Base-by-base conservation (phyloP, 208 protist species). In the Wallacemonas sp. region DNA sequence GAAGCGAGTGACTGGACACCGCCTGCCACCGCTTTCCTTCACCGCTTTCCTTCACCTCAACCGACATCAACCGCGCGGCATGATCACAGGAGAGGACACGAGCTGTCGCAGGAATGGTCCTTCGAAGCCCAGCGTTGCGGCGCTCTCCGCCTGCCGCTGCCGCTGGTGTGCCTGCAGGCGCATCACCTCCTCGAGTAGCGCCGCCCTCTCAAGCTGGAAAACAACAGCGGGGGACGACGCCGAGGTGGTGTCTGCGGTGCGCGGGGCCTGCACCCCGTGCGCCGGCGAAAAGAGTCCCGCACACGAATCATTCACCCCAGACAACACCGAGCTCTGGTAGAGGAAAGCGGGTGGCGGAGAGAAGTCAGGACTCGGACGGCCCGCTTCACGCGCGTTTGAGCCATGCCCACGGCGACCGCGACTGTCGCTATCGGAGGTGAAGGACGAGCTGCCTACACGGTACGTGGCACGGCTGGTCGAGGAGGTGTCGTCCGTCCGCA, bases 101-200 rank as follows among this genome's bases (percentile, higher is more conserved):
- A 65, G 44, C 60, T 65, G 42, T 12, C 42, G 38, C 12, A 65
- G 60, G 36, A 37, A 54, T 13, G 60, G 60, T 17, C 60, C 60
- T 13, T 65, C 60, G 29, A 65, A 65, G 42, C 60, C 39, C 32
- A 50, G 41, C 24, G 39, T 41, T 27, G 39, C 42, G 17, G 32
- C 42, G 12, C 36, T 24, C 15, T 50, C 41, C 21, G 53, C 57
- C 9, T 37, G 26, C 33, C 48, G 45, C 17, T 32, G 30, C 15
- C 30, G 42, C 26, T 62, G 30, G 50, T 67, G 39, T 22, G 52
- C 36, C 36, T 68, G 64, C 12, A 62, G 55, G 8, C 55, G 34
- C 5, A 62, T 13, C 15, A 62, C 55, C 24, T 44, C 55, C 19
- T 62, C 55, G 0, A 21, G 34, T 26, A 62, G 38, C 19, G 22